These are phyloP conservation scores for Ascochyta pisi DNA, from an alignment of 2,329 filamentous ascomycete genomes.

Conservation along the genomic window DNA sequence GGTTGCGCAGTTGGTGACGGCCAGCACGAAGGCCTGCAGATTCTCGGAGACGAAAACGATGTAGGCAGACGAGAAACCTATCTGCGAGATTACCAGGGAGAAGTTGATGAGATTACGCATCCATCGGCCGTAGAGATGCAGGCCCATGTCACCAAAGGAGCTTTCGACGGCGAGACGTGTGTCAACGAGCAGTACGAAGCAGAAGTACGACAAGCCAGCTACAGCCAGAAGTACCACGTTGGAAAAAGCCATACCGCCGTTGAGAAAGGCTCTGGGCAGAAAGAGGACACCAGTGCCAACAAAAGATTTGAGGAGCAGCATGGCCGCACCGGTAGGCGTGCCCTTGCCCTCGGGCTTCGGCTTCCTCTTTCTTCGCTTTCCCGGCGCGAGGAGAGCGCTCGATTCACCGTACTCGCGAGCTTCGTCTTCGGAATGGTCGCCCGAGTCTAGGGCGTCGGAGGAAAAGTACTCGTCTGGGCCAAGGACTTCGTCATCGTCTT, in stretches of 20 bases:
- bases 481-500: constrained; percentile 92
- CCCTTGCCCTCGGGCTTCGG: constrained; percentile 82
- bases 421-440: constrained; percentile 61
- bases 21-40: constrained; percentile 89
- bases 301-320: constrained; percentile 94
- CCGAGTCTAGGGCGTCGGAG: constrained; percentile 71
- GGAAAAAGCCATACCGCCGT: constrained; percentile 97
- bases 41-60: constrained; percentile 98
- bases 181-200: constrained; percentile 90
- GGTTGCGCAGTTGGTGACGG: constrained; percentile 85
- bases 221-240: constrained; percentile 88
- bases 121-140: constrained; percentile 86
- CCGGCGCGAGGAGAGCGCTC: constrained; percentile 76
- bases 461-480: constrained; percentile 90
- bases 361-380: constrained; percentile 74
- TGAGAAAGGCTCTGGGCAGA: constrained; percentile 89
- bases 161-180: constrained; percentile 85
- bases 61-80: constrained; percentile 93
- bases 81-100: constrained; percentile 93
- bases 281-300: constrained; percentile 96
- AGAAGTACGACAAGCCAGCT: constrained; percentile 90
- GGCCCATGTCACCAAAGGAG: constrained; percentile 98
- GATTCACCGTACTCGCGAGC: constrained; percentile 85
- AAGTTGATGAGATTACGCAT: constrained; percentile 86
- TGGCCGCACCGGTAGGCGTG: constrained; percentile 76